These are phyloP conservation scores for Trichophyton verrucosum DNA, from an alignment of 2,329 filamentous ascomycete species.

Conservation along the genomic window DNA sequence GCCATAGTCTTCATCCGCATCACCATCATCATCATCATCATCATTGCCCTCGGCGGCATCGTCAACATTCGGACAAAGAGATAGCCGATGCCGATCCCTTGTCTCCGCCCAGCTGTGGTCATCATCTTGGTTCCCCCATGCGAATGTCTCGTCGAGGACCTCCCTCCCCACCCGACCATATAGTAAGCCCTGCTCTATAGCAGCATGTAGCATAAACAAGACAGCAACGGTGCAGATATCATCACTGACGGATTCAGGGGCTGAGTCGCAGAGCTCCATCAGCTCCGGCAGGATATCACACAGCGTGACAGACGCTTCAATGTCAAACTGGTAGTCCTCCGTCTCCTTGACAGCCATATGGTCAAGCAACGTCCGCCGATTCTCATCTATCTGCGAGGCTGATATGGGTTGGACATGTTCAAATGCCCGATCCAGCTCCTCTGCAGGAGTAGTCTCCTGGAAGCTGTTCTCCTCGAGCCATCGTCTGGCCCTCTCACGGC, in stretches of 20 bases:
- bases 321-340: constrained; percentile 15
- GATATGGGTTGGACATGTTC: background rate
- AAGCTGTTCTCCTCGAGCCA: background rate
- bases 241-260: constrained; percentile 21
- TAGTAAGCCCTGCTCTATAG: constrained; percentile 37
- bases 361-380: constrained; percentile 18
- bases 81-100: constrained; percentile 10
- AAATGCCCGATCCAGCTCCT: background rate
- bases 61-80: constrained; percentile 9
- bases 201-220: constrained; percentile 40
- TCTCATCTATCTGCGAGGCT: constrained; percentile 15
- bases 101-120: background rate
- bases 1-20: constrained; percentile 10
- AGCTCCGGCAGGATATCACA: constrained; percentile 37
- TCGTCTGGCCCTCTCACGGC: background rate
- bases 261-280: constrained; percentile 35
- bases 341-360: constrained; percentile 18
- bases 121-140: constrained; percentile 30
- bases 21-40: background rate
- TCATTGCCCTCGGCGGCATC: background rate
- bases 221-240: constrained; percentile 37
- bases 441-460: background rate
- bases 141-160: constrained; percentile 33
- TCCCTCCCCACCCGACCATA: constrained; percentile 27
- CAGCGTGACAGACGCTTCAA: constrained; percentile 19